These are phyloP conservation scores for Nannochloris sp. DNA, from an alignment of 139 green algal genomes.

Conservation along the genomic window DNA sequence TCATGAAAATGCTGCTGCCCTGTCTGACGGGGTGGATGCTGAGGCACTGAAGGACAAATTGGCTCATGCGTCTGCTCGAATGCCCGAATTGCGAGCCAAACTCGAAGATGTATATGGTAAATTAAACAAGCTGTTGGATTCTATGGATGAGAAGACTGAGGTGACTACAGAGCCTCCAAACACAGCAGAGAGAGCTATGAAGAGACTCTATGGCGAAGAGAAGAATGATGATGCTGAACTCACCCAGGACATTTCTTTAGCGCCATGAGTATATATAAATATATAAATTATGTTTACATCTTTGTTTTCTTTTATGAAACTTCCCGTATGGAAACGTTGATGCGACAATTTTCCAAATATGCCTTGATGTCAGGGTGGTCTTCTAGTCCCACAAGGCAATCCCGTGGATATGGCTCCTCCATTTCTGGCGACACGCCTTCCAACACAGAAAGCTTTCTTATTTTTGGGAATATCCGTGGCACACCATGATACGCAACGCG, in stretches of 20 bases:
- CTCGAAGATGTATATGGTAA: conserved; percentile 15
- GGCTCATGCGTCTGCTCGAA: conserved; percentile 7
- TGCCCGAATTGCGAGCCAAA: conserved; percentile 19
- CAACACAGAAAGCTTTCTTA: background rate
- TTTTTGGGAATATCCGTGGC: conserved; percentile 28
- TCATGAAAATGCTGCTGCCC: background rate
- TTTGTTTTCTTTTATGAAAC: background rate
- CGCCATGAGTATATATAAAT: no score
- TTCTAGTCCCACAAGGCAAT: background rate
- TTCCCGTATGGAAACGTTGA: conserved; percentile 19
- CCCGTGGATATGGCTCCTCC: background rate
- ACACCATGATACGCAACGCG: conserved; percentile 67
- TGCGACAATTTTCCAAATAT: conserved; percentile 26
- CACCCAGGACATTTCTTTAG: no score
- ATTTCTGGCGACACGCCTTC: background rate
- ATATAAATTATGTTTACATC: no score
- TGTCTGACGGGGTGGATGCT: background rate
- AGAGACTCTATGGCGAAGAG: background rate
- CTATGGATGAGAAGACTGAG: background rate
- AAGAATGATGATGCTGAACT: background rate
- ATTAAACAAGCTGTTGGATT: conserved; percentile 14
- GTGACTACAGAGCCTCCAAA: conserved; percentile 13
- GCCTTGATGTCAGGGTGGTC: conserved; percentile 7
- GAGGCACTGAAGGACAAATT: conserved; percentile 20
- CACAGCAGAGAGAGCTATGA: conserved; percentile 12